Evolutionary conservation across 2,329 filamentous ascomycete species (phyloP).

Genomic region (Xylaria polymorpha): DNA sequence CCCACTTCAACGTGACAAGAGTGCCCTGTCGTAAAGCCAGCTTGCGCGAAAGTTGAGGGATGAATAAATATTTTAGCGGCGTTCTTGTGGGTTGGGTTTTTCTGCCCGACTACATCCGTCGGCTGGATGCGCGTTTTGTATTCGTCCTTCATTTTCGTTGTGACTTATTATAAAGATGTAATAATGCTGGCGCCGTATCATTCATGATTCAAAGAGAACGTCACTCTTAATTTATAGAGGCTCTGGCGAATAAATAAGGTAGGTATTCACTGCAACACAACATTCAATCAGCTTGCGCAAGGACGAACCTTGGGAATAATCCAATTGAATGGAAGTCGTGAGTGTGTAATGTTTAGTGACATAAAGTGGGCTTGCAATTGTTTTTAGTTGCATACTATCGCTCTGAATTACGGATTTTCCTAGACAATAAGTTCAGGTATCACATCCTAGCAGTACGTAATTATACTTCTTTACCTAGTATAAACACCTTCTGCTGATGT

Average conservation of each 20-base stretch:
- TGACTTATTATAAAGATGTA: conserved; percentile 29
- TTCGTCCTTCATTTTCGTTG: conserved; percentile 42
- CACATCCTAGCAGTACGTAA: background rate
- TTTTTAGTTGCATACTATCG: conserved; percentile 6
- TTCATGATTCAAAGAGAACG: background rate
- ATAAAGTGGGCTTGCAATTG: conserved; percentile 13
- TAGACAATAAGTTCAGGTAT: too few species aligned
- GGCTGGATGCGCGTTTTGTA: conserved; percentile 51
- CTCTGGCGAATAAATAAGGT: conserved; percentile 1
- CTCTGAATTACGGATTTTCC: background rate
- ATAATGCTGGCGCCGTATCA: background rate
- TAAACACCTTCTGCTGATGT: background rate
- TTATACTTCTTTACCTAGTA: background rate
- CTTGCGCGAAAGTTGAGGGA: conserved; percentile 46
- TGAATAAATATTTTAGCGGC: conserved; percentile 51
- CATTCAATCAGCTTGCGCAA: conserved; percentile 15
- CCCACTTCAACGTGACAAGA: conserved; percentile 55
- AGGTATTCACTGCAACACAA: background rate
- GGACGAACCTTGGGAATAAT: too few species aligned
- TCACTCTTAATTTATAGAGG: conserved; percentile 4
- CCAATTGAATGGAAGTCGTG: conserved; percentile 14
- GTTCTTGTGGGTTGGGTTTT: conserved; percentile 50
- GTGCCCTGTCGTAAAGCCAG: conserved; percentile 46
- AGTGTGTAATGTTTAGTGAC: conserved; percentile 20
- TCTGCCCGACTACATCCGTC: conserved; percentile 47